Evolutionary conservation across 768 basidiomycete species (phyloP).

Genomic region (Pilatotrama ljubarskyi): DNA sequence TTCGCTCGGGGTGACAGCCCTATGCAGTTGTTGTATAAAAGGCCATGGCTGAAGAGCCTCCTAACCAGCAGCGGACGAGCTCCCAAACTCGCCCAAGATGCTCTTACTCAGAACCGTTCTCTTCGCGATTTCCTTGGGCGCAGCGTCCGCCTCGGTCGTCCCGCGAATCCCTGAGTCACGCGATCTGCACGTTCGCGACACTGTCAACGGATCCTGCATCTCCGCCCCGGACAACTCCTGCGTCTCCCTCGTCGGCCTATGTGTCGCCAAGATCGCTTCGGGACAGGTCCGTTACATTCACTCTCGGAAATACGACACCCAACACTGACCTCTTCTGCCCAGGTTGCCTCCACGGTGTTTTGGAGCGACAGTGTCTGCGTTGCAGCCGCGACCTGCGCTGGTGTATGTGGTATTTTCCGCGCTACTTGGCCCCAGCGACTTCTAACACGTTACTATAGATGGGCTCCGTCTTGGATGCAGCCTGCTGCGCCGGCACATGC

Average conservation of each 20-base stretch:
- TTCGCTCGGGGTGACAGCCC: too few species aligned
- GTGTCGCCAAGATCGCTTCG: neutral
- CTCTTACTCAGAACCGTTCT: too few species aligned
- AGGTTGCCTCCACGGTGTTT: neutral
- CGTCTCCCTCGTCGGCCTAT: neutral
- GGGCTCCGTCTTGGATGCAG: neutral
- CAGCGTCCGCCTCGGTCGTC: too few species aligned
- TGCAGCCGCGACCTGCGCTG: slow-evolving; percentile 2
- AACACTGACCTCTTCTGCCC: neutral
- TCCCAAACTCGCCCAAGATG: too few species aligned
- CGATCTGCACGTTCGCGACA: too few species aligned
- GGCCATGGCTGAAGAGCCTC: too few species aligned
- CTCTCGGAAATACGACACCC: neutral
- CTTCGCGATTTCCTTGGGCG: too few species aligned
- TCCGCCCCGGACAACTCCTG: neutral
- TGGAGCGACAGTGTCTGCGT: slow-evolving; percentile 1
- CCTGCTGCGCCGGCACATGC: slow-evolving; percentile 9
- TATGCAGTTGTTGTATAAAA: too few species aligned
- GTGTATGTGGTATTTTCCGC: neutral
- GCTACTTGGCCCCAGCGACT: neutral
- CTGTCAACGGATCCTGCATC: neutral
- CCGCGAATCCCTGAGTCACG: too few species aligned
- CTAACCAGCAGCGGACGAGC: too few species aligned
- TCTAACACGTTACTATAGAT: neutral
- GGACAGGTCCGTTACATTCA: neutral